These are phyloP conservation scores for Solanum dulcamara DNA, from an alignment of 257 asterid genomes.

Conservation along the genomic window DNA sequence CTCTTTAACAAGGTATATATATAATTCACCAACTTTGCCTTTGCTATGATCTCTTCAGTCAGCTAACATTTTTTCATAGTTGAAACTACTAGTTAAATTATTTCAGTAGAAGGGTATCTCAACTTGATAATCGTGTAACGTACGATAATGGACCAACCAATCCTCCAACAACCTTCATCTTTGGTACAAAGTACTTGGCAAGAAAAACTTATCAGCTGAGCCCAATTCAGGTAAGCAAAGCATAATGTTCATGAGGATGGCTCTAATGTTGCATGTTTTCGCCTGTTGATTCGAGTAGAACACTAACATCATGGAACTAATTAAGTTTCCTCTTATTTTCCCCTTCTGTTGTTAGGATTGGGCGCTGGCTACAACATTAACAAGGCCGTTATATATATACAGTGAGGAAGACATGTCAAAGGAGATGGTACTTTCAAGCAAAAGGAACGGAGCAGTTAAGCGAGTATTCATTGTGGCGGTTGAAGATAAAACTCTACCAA, in stretches of 20 bases:
- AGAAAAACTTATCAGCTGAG: background rate
- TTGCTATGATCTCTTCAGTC: background rate
- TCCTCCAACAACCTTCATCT: background rate
- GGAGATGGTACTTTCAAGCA: background rate
- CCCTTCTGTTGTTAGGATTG: slow-evolving; percentile 7
- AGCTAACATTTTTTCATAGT: background rate
- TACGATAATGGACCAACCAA: background rate
- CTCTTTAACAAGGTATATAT: slow-evolving; percentile 6
- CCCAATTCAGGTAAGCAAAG: background rate
- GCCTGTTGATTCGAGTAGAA: background rate
- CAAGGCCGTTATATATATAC: slow-evolving; percentile 4
- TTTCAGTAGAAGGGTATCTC: background rate
- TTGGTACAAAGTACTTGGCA: background rate
- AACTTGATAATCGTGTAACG: background rate
- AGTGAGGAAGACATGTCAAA: background rate
- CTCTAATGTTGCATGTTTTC: background rate
- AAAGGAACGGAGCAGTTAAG: slow-evolving; percentile 6
- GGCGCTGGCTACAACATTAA: slow-evolving; percentile 11
- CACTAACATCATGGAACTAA: background rate
- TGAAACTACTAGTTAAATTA: background rate
- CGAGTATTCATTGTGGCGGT: slow-evolving; percentile 11
- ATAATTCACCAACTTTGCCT: background rate
- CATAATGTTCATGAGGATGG: background rate
- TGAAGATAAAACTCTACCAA: slow-evolving; percentile 7
- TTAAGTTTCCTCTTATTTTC: background rate